Base-by-base conservation (phyloP, 2,329 filamentous ascomycete genomes). In the Phaeophleospora eucalypticola region DNA sequence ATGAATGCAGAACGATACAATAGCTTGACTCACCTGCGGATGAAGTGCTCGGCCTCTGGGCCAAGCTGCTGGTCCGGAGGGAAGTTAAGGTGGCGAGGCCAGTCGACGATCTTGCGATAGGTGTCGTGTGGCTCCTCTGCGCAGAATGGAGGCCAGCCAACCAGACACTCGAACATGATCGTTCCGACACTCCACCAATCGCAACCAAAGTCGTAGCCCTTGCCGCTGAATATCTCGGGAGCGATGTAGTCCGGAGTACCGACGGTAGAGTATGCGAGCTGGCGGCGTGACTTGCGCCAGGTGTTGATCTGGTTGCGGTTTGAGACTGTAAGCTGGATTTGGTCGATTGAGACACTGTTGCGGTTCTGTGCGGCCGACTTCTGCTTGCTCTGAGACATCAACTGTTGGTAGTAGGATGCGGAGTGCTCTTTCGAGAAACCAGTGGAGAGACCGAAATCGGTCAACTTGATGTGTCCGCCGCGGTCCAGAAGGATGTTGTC, bases 171-270 rank as follows among this genome's bases (percentile, higher is more conserved):
- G 63, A 97, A 98, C 93, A 98, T 97, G 72, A 98, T 98, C 36
- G 93, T 96, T 43, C 93, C 93, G 41, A 98, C 80, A 17, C 88
- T 95, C 93, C 93, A 98, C 93, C 93, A 98, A 75, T 98, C 93
- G 68, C 93, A 98, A 66, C 94, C 86, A 63, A 91, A 95, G 48
- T 89, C 88, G 73, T 98, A 98, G 40, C 93, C 93, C 63, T 95
- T 87, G 15, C 91, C 90, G 38, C 88, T 94, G 70, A 98, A 97
- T 61, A 98, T 97, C 68, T 98, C 93, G 2, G 93, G 93, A 1
- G 93, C 93, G 65, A 98, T 98, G 68, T 98, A 98, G 69, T 98
- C 93, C 8, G 93, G 93, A 1, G 93, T 98, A 55, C 93, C 93
- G 54, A 98, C 93, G 3, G 93, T 97, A 1, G 93, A 97, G 72